A percentile compares a stretch with the other conserved stretches of the same genome.
These are phyloP conservation scores for Bretziella fagacearum DNA, from an alignment of 2,329 filamentous ascomycete genomes.

Conservation along the genomic window DNA sequence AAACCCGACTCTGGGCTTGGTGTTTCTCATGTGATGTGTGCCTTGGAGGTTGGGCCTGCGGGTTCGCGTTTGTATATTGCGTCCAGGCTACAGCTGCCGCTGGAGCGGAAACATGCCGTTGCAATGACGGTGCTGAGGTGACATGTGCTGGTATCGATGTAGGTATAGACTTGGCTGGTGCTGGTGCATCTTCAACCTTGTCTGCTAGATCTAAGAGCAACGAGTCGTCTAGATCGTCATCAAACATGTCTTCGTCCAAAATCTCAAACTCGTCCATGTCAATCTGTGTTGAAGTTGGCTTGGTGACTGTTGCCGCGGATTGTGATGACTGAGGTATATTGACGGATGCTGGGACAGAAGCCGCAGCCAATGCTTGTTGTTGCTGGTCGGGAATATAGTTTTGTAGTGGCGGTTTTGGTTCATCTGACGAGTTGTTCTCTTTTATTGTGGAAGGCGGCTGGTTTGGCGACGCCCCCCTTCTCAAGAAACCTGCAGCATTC, in stretches of 20 bases:
- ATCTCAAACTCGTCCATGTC: slow-evolving; percentile 10
- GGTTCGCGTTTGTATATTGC: too few relatives aligned
- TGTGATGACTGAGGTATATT: neutral
- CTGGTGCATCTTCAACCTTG: slow-evolving; percentile 7
- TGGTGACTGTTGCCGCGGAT: neutral
- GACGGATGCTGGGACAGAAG: neutral
- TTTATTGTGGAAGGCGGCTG: neutral
- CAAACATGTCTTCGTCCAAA: slow-evolving; percentile 16
- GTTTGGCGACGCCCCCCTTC: neutral
- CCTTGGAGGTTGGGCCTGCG: too few relatives aligned
- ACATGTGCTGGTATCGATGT: neutral
- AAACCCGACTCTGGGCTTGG: neutral
- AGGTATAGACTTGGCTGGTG: slow-evolving; percentile 10
- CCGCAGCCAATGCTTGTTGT: neutral
- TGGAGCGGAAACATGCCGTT: neutral
- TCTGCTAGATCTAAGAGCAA: slow-evolving; percentile 8
- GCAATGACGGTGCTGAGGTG: neutral
- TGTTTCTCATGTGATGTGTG: neutral
- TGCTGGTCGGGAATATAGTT: neutral
- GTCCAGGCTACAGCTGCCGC: neutral
- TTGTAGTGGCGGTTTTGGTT: neutral
- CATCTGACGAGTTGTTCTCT: neutral
- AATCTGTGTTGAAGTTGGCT: neutral
- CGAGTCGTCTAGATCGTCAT: slow-evolving; percentile 14
- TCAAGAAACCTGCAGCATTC: neutral